Conservation (phyloP, 2,329 filamentous ascomycete species). For the Triangularia verruculosa region DNA sequence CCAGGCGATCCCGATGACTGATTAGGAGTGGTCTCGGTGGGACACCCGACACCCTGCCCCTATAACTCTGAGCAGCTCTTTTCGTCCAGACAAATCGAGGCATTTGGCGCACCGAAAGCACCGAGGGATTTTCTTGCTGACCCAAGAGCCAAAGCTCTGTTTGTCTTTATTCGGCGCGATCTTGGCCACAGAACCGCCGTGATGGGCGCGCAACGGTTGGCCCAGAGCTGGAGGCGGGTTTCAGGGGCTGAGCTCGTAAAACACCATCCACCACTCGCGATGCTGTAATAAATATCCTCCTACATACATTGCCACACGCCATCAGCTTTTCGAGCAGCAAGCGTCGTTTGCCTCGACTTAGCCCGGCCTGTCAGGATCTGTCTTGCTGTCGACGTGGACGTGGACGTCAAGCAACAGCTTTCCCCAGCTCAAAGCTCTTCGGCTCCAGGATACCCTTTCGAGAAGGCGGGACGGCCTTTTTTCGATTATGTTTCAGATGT, state of each 20-base stretch:
- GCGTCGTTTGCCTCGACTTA: not conserved
- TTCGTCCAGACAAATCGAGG: not conserved
- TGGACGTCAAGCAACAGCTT: not conserved
- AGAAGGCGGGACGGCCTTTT: not conserved
- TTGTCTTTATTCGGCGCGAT: not conserved
- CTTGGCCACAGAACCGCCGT: not conserved
- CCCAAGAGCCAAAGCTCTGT: not conserved
- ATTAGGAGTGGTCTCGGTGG: not conserved
- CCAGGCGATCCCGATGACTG: slow-evolving; percentile 9
- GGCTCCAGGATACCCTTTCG: not conserved
- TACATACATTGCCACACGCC: not conserved
- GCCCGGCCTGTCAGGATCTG: not conserved
- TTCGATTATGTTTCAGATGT: not conserved
- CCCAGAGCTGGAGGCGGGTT: not conserved
- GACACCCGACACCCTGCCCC: not conserved
- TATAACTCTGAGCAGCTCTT: not conserved
- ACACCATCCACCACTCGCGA: not conserved
- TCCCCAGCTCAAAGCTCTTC: not conserved
- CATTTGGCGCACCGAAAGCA: not conserved
- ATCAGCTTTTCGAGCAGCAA: not conserved
- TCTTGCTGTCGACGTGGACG: not conserved
- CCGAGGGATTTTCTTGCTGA: not conserved
- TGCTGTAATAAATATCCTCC: not conserved
- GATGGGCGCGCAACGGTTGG: not conserved
- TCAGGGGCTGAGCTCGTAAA: not conserved